Evolutionary conservation across 23 red algal species (phyloP), one percentile per base, ranked within the genome.

Genomic region (Pyropia haitanensis): DNA sequence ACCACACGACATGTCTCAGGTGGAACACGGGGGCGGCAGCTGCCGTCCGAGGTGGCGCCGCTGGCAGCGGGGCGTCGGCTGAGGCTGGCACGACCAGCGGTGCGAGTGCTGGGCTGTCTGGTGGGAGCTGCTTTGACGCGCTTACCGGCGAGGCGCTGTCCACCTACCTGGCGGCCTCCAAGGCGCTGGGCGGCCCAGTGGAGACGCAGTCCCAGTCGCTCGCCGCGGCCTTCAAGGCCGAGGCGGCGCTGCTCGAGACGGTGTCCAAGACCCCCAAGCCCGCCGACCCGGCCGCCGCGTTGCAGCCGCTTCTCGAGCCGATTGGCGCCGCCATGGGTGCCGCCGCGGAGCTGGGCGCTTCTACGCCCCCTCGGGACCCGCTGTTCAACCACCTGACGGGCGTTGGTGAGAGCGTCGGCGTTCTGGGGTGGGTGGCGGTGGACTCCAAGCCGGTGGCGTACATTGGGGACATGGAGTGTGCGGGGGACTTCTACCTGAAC

Each of bases 341-440:
- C 18, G 76, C 80, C 2, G 65, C 31, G n/a, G 46, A 51, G 18
- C 17, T 81, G 60, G 56, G 28, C 9, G 56, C 74, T 19, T 49
- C 56, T 27, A 53, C 53, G 8, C 53, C 53, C 18, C 86, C 86
- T 1, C 68, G 76, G 50, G 72, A 65, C 44, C 1, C 60, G 8
- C n/a, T 68, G 51, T 57, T 69, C 18, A 70, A 90, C n/a, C 86
- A 90, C 60, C 67, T 70, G 63, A 90, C 32, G 50, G 86, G 74
- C 8, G 76, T 90, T 21, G 65, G 70, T 19, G 86, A 90, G 60
- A 73, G 32, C 26, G 67, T 82, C 9, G 75, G 62, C 3, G 86
- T 75, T 26, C 86, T 90, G 1, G 76, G 86, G 22, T 90, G 86
- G 86, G 86, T 90, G 39, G 86, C 76, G 16, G 76, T 90, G 18